Evolutionary conservation across 2,329 filamentous ascomycete genomes (phyloP).

Genomic region (Ophiocordyceps robertsii): DNA sequence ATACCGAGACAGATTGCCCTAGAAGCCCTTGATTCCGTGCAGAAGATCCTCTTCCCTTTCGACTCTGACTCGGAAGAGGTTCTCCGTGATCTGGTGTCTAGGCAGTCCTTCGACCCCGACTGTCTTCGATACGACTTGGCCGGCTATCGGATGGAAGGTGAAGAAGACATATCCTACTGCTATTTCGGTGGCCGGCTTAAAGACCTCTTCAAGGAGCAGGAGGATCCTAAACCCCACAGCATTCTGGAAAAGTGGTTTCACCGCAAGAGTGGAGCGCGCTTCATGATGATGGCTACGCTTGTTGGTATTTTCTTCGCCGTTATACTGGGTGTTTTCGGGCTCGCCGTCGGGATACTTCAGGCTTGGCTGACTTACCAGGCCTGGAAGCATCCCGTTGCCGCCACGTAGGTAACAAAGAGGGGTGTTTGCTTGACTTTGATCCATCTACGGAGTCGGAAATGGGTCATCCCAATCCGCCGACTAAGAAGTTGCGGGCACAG

Average conservation of each 20-base stretch:
- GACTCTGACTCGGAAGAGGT: background rate
- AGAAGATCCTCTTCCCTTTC: slow-evolving; percentile 1
- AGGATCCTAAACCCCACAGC: background rate
- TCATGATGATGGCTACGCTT: background rate
- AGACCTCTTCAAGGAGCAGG: background rate
- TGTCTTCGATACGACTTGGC: background rate
- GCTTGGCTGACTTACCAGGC: background rate
- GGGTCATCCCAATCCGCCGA: too few relatives aligned
- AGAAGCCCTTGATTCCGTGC: slow-evolving; percentile 1
- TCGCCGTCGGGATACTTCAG: background rate
- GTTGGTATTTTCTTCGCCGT: background rate
- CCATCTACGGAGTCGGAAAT: too few relatives aligned
- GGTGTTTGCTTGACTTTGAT: too few relatives aligned
- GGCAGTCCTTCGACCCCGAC: slow-evolving; percentile 1
- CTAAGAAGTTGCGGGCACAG: too few relatives aligned
- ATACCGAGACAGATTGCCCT: background rate
- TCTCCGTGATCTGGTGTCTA: slow-evolving; percentile 1
- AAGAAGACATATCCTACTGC: background rate
- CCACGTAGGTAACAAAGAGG: too few relatives aligned
- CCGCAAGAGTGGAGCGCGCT: background rate
- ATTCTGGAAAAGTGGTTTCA: background rate
- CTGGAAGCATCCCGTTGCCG: background rate
- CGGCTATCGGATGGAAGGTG: background rate
- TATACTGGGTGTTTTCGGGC: background rate
- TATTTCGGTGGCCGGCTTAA: background rate